Evolutionary conservation across 805 yeast genomes (phyloP).

Genomic region (Starmerella etchellsii): DNA sequence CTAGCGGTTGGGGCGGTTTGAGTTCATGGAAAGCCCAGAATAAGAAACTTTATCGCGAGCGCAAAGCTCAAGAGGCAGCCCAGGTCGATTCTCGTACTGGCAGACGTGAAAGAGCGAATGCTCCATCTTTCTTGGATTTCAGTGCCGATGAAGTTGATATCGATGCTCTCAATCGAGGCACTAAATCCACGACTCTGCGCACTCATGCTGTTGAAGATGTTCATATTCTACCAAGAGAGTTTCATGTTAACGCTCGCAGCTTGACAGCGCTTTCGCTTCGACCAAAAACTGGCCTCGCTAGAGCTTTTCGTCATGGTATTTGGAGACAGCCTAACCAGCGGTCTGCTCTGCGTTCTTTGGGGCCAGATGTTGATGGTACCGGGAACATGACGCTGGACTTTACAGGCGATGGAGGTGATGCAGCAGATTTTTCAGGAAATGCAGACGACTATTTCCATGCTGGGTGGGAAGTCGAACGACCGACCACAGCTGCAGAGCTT

Average conservation of each 20-base stretch:
- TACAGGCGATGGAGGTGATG: too few species aligned
- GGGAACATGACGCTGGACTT: too few species aligned
- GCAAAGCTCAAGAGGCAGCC: not conserved
- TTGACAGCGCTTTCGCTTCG: conserved; percentile 57
- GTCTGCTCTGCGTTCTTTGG: not conserved
- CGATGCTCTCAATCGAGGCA: conserved; percentile 13
- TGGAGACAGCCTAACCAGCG: conserved; percentile 3
- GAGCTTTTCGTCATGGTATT: conserved; percentile 10
- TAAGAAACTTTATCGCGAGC: not conserved
- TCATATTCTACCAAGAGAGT: conserved; percentile 57
- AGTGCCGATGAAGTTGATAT: conserved; percentile 3
- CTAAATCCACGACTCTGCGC: conserved; percentile 27
- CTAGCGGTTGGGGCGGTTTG: conserved; percentile 77
- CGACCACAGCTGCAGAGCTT: conserved; percentile 15
- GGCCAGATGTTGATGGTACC: not conserved
- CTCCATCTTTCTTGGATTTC: conserved; percentile 35
- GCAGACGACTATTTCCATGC: conserved; percentile 11
- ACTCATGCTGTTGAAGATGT: conserved; percentile 31
- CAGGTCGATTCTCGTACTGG: too few species aligned
- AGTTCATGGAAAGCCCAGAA: conserved; percentile 67
- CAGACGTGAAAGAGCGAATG: conserved; percentile 11
- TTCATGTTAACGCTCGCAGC: conserved; percentile 54
- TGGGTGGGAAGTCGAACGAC: conserved; percentile 11
- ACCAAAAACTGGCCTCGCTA: conserved; percentile 32
- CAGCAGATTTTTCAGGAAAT: too few species aligned